Evolutionary conservation across 768 basidiomycete genomes (phyloP).

Genomic region (Kwoniella pini): DNA sequence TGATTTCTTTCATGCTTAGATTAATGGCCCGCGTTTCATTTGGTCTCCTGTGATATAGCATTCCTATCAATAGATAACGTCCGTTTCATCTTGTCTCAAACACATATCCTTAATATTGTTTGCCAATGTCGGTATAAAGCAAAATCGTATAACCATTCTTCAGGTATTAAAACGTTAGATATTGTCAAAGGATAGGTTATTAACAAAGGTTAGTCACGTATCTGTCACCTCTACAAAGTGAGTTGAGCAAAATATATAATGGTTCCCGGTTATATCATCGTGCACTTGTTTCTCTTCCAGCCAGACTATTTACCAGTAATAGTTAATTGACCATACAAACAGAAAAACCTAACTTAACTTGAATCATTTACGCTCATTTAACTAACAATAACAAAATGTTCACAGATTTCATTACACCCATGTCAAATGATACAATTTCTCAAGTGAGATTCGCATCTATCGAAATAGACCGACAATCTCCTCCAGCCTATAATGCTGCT

Average conservation of each 20-base stretch:
- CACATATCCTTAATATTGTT: background rate
- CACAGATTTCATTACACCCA: background rate
- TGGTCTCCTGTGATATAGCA: too few relatives aligned
- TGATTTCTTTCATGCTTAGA: background rate
- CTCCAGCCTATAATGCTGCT: background rate
- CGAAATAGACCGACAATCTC: background rate
- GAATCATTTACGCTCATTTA: too few relatives aligned
- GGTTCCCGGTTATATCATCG: too few relatives aligned
- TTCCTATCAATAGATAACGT: too few relatives aligned
- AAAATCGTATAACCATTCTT: background rate
- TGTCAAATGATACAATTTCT: background rate
- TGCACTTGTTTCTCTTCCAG: too few relatives aligned
- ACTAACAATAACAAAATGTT: background rate
- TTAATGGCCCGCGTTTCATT: background rate
- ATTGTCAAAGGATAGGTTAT: conserved; percentile 6
- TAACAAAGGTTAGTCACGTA: conserved; percentile 1
- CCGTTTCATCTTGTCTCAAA: background rate
- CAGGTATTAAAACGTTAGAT: background rate
- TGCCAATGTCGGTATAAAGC: background rate
- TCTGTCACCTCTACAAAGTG: background rate
- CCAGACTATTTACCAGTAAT: too few relatives aligned
- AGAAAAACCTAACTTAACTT: too few relatives aligned
- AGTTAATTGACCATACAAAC: too few relatives aligned
- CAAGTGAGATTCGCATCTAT: conserved; percentile 2
- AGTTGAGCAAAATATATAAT: too few relatives aligned